phyloP scores from a whole-genome alignment of 2,329 filamentous ascomycete genomes.

The Eutypa lata region DNA sequence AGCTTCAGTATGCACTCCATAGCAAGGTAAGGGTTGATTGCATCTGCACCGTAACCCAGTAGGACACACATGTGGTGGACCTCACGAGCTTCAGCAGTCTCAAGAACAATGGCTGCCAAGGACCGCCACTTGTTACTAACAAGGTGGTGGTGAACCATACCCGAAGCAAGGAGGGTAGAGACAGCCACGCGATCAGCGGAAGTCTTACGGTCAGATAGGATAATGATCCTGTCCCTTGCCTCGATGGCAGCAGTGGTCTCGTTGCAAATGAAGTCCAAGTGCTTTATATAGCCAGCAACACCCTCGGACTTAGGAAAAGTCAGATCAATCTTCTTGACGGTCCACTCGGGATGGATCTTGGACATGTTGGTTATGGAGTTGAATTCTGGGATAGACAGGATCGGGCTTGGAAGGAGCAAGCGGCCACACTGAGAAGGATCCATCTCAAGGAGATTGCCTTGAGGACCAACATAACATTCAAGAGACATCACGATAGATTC shows the following conservation, averaged over 20 bases:
- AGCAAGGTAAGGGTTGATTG: conserved; percentile 89
- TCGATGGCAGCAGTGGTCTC: conserved; percentile 81
- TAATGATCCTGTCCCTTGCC: conserved; percentile 77
- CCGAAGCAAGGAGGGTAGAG: conserved; percentile 82
- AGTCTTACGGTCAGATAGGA: conserved; percentile 85
- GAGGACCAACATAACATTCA: conserved; percentile 92
- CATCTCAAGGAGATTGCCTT: conserved; percentile 95
- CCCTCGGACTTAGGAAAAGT: conserved; percentile 88
- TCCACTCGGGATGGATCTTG: conserved; percentile 73
- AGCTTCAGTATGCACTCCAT: conserved; percentile 98
- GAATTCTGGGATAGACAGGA: conserved; percentile 87
- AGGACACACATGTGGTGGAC: conserved; percentile 99
- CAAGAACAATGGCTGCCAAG: conserved; percentile 79
- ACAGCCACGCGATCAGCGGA: conserved; percentile 79
- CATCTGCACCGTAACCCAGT: conserved; percentile 91
- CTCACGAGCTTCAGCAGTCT: conserved; percentile 93
- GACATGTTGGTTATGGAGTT: conserved; percentile 80
- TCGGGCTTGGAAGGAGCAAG: conserved; percentile 81
- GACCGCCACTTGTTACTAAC: conserved; percentile 96
- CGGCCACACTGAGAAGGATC: conserved; percentile 83
- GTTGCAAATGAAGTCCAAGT: conserved; percentile 84
- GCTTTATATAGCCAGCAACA: conserved; percentile 77
- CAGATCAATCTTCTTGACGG: conserved; percentile 84
- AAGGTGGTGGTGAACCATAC: conserved; percentile 92
- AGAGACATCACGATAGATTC: conserved; percentile 98